Evolutionary conservation across 257 asterid species (phyloP).

Genomic region (Primulina huaijiensis): DNA sequence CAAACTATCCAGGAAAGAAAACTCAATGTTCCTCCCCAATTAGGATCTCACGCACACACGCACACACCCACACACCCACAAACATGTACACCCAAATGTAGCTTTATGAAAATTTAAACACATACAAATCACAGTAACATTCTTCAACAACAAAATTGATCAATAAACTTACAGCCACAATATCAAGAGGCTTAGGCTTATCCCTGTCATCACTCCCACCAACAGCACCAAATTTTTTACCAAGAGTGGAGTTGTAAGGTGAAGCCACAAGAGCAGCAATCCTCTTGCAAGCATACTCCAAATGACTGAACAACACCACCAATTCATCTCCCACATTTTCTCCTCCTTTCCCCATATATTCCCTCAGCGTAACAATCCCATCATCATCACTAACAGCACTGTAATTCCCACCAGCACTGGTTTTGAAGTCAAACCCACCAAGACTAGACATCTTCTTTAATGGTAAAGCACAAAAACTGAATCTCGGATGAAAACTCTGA

Average conservation of each 20-base stretch:
- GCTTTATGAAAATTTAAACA: too few species aligned
- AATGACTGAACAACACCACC: conserved; percentile 57
- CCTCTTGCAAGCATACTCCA: conserved; percentile 79
- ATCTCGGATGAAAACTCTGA: conserved; percentile 28
- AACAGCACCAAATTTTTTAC: conserved; percentile 25
- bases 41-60: too few species aligned
- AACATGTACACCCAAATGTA: too few species aligned
- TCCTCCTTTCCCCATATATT: conserved; percentile 61
- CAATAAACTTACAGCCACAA: conserved; percentile 59
- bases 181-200: conserved; percentile 90
- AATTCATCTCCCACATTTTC: conserved; percentile 67
- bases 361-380: conserved; percentile 62
- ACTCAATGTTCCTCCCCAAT: background rate
- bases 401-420: conserved; percentile 29
- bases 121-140: too few species aligned
- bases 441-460: conserved; percentile 38
- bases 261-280: conserved; percentile 94
- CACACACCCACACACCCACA: too few species aligned
- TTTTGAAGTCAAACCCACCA: conserved; percentile 42
- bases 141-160: background rate
- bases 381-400: conserved; percentile 23
- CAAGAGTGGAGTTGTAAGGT: conserved; percentile 65
- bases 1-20: background rate
- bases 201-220: conserved; percentile 55
- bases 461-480: conserved; percentile 28